Conservation (phyloP, 768 basidiomycete genomes). For the Naganishia vishniacii region DNA sequence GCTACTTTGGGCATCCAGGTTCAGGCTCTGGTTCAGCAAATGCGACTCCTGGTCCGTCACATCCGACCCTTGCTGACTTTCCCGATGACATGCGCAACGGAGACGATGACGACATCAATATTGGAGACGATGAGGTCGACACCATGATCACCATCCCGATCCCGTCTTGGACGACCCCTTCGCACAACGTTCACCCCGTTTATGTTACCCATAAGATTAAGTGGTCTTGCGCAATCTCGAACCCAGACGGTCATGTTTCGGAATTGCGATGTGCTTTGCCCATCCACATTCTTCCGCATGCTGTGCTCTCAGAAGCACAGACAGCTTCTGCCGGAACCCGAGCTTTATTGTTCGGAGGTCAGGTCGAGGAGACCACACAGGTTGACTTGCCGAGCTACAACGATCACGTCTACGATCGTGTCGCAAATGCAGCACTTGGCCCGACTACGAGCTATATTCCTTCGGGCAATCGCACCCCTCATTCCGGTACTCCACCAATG, state of each 20-base stretch:
- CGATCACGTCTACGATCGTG: conserved; percentile 82
- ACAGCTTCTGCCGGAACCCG: conserved; percentile 68
- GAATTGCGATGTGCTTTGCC: conserved; percentile 93
- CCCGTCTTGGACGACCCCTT: conserved; percentile 62
- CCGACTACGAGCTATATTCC: conserved; percentile 26
- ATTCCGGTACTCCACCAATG: conserved; percentile 25
- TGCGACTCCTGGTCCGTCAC: conserved; percentile 19
- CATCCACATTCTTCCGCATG: conserved; percentile 69
- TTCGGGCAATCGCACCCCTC: conserved; percentile 22
- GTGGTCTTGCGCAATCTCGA: conserved; percentile 65
- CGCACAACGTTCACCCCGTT: conserved; percentile 71
- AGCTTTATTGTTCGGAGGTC: conserved; percentile 59
- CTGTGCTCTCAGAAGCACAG: conserved; percentile 69
- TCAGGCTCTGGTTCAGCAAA: background rate
- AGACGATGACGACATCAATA: conserved; percentile 39
- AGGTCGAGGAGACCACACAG: conserved; percentile 55
- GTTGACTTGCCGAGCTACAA: conserved; percentile 80
- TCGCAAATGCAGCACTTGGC: conserved; percentile 47
- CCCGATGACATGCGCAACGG: conserved; percentile 30
- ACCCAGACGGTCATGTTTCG: conserved; percentile 84
- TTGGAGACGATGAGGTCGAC: conserved; percentile 52
- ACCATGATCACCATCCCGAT: conserved; percentile 61
- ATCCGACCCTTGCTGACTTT: conserved; percentile 30
- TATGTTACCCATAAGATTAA: conserved; percentile 65
- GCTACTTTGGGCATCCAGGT: conserved; percentile 22